phyloP scores from a whole-genome alignment of 352 stramenopile genomes.

The Phytophthora boehmeriae region DNA sequence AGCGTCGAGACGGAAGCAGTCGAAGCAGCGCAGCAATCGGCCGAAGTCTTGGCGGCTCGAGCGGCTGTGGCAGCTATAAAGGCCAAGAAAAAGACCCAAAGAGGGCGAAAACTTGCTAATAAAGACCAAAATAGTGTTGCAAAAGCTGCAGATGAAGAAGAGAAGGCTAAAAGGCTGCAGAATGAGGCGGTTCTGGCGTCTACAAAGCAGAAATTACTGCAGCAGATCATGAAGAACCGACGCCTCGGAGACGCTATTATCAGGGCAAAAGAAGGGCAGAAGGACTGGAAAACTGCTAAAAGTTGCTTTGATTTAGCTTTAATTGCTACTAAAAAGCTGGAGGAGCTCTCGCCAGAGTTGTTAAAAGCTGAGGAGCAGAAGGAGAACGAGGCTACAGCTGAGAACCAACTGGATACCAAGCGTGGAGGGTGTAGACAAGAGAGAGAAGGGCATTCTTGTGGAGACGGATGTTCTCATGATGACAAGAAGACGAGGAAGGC shows the following conservation, averaged over 20 bases:
- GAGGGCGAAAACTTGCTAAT: background rate
- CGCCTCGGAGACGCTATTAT: conserved; percentile 44
- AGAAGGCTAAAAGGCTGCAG: conserved; percentile 28
- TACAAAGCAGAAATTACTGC: conserved; percentile 59
- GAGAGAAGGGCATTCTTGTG: conserved; percentile 13
- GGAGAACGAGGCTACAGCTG: conserved; percentile 5
- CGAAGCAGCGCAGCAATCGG: conserved; percentile 51
- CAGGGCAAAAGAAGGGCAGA: background rate
- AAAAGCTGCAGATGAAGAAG: background rate
- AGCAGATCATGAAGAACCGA: conserved; percentile 47
- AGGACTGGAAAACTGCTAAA: conserved; percentile 21
- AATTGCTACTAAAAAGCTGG: conserved; percentile 33
- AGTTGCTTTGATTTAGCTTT: conserved; percentile 44
- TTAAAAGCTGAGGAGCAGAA: conserved; percentile 31
- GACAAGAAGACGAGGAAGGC: conserved; percentile 18
- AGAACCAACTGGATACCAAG: background rate
- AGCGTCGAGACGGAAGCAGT: conserved; percentile 52
- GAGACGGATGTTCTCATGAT: conserved; percentile 19
- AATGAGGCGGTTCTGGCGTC: conserved; percentile 41
- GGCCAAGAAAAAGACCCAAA: conserved; percentile 39
- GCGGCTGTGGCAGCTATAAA: conserved; percentile 72
- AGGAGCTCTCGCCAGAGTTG: conserved; percentile 48
- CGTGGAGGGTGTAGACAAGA: conserved; percentile 9
- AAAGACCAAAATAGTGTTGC: too few species aligned
- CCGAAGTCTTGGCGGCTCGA: conserved; percentile 65